phyloP scores from a whole-genome alignment of 225 moss, liverwort and hornwort genomes.

The Takakia lepidozioides region DNA sequence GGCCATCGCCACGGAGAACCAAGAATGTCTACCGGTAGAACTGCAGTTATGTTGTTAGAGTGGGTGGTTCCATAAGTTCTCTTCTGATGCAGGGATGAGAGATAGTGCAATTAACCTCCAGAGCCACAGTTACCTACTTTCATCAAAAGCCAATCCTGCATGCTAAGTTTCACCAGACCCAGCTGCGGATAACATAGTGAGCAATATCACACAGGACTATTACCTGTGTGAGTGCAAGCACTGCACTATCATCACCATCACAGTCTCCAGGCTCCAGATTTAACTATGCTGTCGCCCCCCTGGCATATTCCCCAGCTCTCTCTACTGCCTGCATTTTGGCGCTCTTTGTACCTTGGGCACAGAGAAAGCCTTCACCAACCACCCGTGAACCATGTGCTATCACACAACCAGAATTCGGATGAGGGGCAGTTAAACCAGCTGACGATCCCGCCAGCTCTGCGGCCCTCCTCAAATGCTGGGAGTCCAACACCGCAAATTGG shows the following conservation, averaged over 20 bases:
- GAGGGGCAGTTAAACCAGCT: conserved; percentile 67
- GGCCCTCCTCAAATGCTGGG: conserved; percentile 63
- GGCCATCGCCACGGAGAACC: conserved; percentile 75
- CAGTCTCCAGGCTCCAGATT: conserved; percentile 95
- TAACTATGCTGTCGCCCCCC: conserved; percentile 77
- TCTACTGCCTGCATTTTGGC: conserved; percentile 87
- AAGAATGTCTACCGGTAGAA: no score
- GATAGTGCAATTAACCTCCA: no score
- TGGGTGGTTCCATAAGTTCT: conserved; percentile 46
- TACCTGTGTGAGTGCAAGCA: conserved; percentile 28
- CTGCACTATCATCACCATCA: conserved; percentile 74
- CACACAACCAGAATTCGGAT: conserved; percentile 85
- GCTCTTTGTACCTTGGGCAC: conserved; percentile 67
- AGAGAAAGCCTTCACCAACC: conserved; percentile 67
- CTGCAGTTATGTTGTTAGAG: no score
- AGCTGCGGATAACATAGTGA: background rate
- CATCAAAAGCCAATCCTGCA: background rate
- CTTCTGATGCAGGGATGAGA: background rate
- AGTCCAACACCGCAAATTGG: conserved; percentile 9
- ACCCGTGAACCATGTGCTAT: conserved; percentile 70
- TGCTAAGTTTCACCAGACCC: no score
- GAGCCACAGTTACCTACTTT: no score
- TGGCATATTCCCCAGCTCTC: conserved; percentile 59
- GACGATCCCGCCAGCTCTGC: conserved; percentile 67
- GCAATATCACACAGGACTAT: background rate